Conservation (phyloP, 1,284 basidiomycete genomes). For the Heterobasidion annosum region DNA sequence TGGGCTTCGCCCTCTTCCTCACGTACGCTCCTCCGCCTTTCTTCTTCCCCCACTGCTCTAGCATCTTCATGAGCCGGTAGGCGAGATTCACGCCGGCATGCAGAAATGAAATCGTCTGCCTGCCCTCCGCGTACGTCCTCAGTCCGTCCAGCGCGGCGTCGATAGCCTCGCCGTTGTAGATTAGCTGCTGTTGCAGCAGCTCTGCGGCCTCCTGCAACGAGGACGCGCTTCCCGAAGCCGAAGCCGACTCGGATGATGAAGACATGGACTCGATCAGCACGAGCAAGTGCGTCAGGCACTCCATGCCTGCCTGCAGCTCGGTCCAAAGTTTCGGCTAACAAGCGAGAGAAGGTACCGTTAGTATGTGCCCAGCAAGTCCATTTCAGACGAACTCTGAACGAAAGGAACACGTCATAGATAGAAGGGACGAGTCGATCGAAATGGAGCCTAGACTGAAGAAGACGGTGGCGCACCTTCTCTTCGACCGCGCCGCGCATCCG, state of each 20-base stretch:
- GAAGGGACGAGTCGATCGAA: background rate
- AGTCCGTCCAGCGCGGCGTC: slow-evolving; percentile 78
- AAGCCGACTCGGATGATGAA: slow-evolving; percentile 2
- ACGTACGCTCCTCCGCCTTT: slow-evolving; percentile 60
- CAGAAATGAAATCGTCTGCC: slow-evolving; percentile 67
- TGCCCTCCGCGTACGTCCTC: slow-evolving; percentile 66
- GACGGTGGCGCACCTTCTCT: slow-evolving; percentile 59
- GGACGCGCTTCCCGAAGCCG: slow-evolving; percentile 27
- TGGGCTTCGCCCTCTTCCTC: slow-evolving; percentile 55
- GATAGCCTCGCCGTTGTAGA: slow-evolving; percentile 90
- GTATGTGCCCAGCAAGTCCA: background rate
- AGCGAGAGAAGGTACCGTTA: background rate
- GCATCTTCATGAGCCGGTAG: slow-evolving; percentile 75
- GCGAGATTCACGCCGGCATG: slow-evolving; percentile 78
- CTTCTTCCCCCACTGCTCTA: slow-evolving; percentile 79
- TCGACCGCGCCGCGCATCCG: slow-evolving; percentile 86
- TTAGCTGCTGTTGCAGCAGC: slow-evolving; percentile 77
- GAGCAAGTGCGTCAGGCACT: slow-evolving; percentile 85
- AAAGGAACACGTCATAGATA: background rate
- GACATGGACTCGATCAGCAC: slow-evolving; percentile 70
- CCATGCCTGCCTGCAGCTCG: slow-evolving; percentile 90
- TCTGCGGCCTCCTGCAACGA: slow-evolving; percentile 68
- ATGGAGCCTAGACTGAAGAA: background rate
- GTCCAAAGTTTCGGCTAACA: slow-evolving; percentile 80
- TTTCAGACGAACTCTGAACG: background rate